Conservation (phyloP, 2,329 filamentous ascomycete genomes). For the Capronia coronata region DNA sequence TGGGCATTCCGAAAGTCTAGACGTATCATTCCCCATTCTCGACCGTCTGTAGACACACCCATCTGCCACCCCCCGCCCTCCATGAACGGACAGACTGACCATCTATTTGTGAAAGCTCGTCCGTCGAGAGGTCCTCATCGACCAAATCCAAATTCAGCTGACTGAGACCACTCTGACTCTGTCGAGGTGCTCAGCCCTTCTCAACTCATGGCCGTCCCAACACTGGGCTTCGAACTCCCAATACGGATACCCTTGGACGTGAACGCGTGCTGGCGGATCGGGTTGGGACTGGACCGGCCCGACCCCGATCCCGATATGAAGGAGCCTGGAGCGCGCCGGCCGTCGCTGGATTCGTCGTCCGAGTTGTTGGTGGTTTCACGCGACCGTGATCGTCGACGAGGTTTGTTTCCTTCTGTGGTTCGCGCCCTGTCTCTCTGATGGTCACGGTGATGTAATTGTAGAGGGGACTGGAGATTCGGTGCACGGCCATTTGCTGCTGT, state of each 20-base stretch:
- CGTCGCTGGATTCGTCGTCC: background rate
- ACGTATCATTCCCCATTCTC: no score
- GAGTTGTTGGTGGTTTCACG: background rate
- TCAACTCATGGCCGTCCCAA: conserved; percentile 6
- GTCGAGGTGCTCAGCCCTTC: no score
- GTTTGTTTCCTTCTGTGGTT: background rate
- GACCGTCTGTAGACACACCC: no score
- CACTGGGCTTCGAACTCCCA: conserved; percentile 24
- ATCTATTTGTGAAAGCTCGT: no score
- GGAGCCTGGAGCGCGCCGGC: background rate
- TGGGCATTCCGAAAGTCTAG: no score
- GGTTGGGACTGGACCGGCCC: conserved; percentile 5
- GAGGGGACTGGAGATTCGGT: background rate
- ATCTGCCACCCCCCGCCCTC: no score
- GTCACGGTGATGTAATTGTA: conserved; percentile 1
- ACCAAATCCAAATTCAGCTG: no score
- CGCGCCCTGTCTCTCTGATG: conserved; percentile 1
- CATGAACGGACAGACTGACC: no score
- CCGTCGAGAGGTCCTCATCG: background rate
- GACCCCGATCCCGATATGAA: conserved; percentile 1
- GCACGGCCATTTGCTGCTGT: background rate
- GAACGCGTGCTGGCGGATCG: conserved; percentile 10
- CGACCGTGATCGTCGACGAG: background rate
- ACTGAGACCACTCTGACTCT: no score
- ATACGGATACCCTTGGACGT: conserved; percentile 24